Conservation (phyloP, 441 rosid species). For the Mallotus repandus region DNA sequence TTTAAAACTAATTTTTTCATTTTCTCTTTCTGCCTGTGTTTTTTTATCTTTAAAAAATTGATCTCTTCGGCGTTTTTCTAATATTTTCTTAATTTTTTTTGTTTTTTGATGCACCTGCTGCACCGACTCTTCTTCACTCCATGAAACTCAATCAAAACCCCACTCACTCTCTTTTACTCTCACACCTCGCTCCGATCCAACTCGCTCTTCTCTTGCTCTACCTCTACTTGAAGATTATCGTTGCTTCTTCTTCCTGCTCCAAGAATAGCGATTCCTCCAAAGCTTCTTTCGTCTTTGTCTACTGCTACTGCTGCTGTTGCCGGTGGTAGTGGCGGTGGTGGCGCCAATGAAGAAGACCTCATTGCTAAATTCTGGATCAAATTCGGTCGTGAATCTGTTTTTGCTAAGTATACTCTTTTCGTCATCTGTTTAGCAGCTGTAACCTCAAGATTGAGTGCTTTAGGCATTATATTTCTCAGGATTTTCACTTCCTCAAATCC, state of each 20-base stretch:
- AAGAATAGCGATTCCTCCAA: conserved; percentile 37
- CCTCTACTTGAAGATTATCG: conserved; percentile 23
- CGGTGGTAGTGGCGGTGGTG: background rate
- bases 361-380: conserved; percentile 74
- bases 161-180: conserved; percentile 16
- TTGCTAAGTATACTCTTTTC: conserved; percentile 65
- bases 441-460: conserved; percentile 67
- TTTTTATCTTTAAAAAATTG: no score
- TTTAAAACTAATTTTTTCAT: no score
- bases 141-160: conserved; percentile 40
- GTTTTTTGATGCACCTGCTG: conserved; percentile 30
- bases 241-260: conserved; percentile 24
- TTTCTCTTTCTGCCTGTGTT: no score
- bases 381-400: conserved; percentile 54
- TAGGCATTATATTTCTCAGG: conserved; percentile 81
- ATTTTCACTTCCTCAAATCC: conserved; percentile 78
- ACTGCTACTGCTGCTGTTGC: background rate
- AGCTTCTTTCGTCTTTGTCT: conserved; percentile 14
- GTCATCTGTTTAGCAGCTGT: conserved; percentile 74
- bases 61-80: no score
- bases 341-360: conserved; percentile 49
- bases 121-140: conserved; percentile 30
- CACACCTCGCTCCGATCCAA: conserved; percentile 17
- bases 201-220: background rate
- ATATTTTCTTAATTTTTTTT: no score